phyloP scores from a whole-genome alignment of 805 yeast species.

The Hanseniaspora lindneri region DNA sequence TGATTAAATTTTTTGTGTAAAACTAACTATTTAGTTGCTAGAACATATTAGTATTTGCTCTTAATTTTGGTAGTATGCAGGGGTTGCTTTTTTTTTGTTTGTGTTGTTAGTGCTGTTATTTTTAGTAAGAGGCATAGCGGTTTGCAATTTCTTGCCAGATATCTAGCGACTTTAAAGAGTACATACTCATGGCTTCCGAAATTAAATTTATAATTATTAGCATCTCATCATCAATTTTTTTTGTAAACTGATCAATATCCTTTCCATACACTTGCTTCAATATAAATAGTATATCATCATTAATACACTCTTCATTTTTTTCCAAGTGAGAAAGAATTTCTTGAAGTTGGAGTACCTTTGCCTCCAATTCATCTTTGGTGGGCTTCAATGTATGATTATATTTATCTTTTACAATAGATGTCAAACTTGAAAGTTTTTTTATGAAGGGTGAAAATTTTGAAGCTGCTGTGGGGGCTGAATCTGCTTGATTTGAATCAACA shows the following conservation, averaged over 20 bases:
- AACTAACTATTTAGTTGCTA: too few relatives aligned
- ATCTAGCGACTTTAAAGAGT: background rate
- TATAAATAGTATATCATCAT: constrained; percentile 5
- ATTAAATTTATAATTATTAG: background rate
- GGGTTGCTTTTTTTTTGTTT: background rate
- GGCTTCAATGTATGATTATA: constrained; percentile 7
- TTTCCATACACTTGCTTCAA: constrained; percentile 7
- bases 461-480: background rate
- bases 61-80: too few relatives aligned
- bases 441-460: constrained; percentile 10
- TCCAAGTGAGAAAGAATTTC: constrained; percentile 3
- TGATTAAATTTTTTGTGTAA: too few relatives aligned
- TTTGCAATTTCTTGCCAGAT: background rate
- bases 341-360: background rate
- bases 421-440: background rate
- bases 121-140: background rate
- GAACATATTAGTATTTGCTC: too few relatives aligned
- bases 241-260: constrained; percentile 2
- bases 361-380: constrained; percentile 2
- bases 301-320: constrained; percentile 11
- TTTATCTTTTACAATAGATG: constrained; percentile 9
- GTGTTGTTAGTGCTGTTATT: background rate
- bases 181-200: background rate
- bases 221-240: constrained; percentile 9
- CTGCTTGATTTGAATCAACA: constrained; percentile 14